Evolutionary conservation across 78 protist genomes (phyloP).

Genomic region (Pigoraptor vietnamica): DNA sequence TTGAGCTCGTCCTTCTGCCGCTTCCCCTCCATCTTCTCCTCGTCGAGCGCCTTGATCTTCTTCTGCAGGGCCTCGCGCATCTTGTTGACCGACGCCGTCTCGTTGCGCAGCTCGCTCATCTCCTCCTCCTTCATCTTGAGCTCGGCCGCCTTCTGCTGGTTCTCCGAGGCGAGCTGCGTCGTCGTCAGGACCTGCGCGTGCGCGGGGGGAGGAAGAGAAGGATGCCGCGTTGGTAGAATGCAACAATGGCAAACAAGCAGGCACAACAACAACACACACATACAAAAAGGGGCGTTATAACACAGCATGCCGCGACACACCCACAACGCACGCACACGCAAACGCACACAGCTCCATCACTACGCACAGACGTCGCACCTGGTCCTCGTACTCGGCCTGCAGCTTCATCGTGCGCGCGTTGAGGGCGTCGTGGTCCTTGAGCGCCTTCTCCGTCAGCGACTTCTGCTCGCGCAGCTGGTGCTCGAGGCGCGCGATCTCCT

Average conservation of each 20-base stretch:
- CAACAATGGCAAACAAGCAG: neutral
- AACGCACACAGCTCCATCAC: neutral
- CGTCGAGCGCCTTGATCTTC: slow-evolving; percentile 34
- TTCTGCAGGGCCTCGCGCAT: slow-evolving; percentile 2
- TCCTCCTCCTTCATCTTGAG: neutral
- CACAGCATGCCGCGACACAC: neutral
- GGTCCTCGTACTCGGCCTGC: neutral
- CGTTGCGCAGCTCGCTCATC: neutral
- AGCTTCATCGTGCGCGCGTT: neutral
- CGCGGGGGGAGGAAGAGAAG: neutral
- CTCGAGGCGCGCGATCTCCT: neutral
- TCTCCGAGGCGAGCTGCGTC: neutral
- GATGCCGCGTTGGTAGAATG: neutral
- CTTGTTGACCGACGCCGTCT: neutral
- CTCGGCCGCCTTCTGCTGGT: neutral
- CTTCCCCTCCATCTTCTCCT: slow-evolving; percentile 28
- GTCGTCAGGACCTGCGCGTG: neutral
- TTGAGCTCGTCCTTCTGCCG: neutral
- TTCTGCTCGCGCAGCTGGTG: neutral
- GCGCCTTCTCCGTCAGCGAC: neutral
- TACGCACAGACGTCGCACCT: neutral
- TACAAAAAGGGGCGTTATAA: neutral
- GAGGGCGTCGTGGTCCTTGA: neutral
- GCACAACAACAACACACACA: neutral
- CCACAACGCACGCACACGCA: too few relatives aligned